Evolutionary conservation across 345 rosid species (phyloP).

Genomic region (Camelina neglecta): DNA sequence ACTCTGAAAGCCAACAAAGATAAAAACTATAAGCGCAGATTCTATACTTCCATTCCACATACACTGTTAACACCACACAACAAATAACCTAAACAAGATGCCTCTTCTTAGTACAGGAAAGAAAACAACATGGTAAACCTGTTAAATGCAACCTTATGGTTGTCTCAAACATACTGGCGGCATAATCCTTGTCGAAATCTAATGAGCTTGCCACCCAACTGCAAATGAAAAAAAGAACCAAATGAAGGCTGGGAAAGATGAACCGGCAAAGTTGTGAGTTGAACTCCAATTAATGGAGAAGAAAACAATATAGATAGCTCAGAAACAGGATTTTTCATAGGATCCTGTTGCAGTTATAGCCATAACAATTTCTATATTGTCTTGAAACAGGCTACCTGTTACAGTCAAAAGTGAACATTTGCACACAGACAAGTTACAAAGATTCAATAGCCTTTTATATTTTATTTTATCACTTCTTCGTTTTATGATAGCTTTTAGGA

Average conservation of each 20-base stretch:
- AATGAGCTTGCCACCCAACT: conserved; percentile 96
- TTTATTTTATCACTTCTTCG: not conserved
- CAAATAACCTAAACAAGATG: conserved; percentile 33
- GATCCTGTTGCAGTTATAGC: not conserved
- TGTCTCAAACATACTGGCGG: conserved; percentile 97
- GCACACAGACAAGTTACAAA: conserved; percentile 3
- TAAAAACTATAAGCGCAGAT: conserved; percentile 13
- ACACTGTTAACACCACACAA: conserved; percentile 4
- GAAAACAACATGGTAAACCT: conserved; percentile 69
- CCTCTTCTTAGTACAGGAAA: conserved; percentile 39
- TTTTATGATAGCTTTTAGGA: not conserved
- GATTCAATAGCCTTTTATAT: conserved; percentile 5
- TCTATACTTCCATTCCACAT: conserved; percentile 6
- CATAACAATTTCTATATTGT: not conserved
- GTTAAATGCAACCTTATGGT: conserved; percentile 94
- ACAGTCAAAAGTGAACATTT: conserved; percentile 3
- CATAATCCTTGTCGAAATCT: conserved; percentile 89
- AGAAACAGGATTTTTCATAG: not conserved
- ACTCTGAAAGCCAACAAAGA: conserved; percentile 64
- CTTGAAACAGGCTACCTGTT: not conserved
- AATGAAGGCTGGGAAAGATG: conserved; percentile 22
- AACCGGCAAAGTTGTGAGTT: not conserved
- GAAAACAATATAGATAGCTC: not conserved
- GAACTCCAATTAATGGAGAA: not conserved
- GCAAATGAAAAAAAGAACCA: conserved; percentile 44